Percentiles rank a stretch among this genome's conserved stretches.
These are phyloP conservation scores for Planoprotostelium fungivorum DNA, from an alignment of 78 protist genomes.

Conservation along the genomic window DNA sequence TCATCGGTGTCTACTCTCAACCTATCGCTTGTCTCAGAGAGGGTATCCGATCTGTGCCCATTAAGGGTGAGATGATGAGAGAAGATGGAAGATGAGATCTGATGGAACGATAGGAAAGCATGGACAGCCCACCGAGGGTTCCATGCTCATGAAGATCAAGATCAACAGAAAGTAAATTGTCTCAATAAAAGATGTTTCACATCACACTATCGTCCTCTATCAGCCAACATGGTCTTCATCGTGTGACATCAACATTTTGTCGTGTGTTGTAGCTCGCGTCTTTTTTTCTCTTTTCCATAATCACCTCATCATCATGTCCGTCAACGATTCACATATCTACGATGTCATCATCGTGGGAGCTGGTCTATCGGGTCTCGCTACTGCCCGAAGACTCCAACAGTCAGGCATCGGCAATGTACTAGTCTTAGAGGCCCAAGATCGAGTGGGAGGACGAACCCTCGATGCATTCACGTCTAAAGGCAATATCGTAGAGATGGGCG, in stretches of 20 bases:
- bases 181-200: too few relatives aligned
- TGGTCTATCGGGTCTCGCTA: conserved; percentile 45
- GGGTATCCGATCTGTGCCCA: background rate
- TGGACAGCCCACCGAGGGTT: too few relatives aligned
- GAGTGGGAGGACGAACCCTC: background rate
- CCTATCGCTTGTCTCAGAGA: background rate
- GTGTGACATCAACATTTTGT: too few relatives aligned
- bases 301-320: too few relatives aligned
- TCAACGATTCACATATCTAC: conserved; percentile 5
- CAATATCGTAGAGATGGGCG: background rate
- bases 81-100: too few relatives aligned
- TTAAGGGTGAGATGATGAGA: background rate
- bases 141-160: too few relatives aligned
- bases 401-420: background rate
- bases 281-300: too few relatives aligned
- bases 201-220: too few relatives aligned
- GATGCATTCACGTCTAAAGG: background rate
- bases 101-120: too few relatives aligned
- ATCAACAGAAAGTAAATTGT: too few relatives aligned
- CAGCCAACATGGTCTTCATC: too few relatives aligned
- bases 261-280: too few relatives aligned
- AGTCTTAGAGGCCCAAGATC: background rate
- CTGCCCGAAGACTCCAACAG: conserved; percentile 21
- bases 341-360: conserved; percentile 49
- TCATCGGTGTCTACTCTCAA: conserved; percentile 33